Conservation (phyloP, 805 yeast genomes). For the Lachancea sp. region DNA sequence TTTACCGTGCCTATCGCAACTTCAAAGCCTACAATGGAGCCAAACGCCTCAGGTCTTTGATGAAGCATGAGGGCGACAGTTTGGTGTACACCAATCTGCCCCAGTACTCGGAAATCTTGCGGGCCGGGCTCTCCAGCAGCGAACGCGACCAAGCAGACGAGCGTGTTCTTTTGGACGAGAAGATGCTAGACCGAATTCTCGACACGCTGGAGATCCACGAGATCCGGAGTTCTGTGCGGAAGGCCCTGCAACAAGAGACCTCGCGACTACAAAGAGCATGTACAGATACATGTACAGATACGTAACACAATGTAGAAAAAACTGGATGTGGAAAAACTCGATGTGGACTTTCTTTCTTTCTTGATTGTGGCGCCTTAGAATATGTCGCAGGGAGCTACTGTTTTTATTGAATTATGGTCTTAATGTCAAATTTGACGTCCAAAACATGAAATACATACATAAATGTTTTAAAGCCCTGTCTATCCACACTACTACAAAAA, state of each 20-base stretch:
- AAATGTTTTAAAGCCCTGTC: too few species aligned
- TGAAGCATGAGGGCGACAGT: conserved; percentile 39
- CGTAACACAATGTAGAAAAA: too few species aligned
- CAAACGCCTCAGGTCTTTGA: conserved; percentile 52
- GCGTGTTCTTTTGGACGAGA: conserved; percentile 3
- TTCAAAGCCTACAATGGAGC: conserved; percentile 73
- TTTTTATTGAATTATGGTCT: too few species aligned
- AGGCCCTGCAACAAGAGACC: conserved; percentile 51
- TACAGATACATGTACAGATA: neutral
- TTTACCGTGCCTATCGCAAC: conserved; percentile 80
- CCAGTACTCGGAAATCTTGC: conserved; percentile 25
- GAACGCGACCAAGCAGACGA: neutral
- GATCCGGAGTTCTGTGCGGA: conserved; percentile 38
- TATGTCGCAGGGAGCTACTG: too few species aligned
- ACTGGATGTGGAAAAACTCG: too few species aligned
- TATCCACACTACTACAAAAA: too few species aligned
- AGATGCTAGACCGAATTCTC: conserved; percentile 40
- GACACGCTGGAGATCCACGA: conserved; percentile 41
- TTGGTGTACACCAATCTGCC: conserved; percentile 31
- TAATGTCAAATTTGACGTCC: too few species aligned
- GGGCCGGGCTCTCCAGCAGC: neutral
- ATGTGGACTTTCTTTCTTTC: too few species aligned
- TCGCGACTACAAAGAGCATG: neutral
- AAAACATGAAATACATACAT: too few species aligned
- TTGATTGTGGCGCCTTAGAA: too few species aligned